Evolutionary conservation across 306 rosid species (phyloP).

Genomic region (Malus sylvestris): DNA sequence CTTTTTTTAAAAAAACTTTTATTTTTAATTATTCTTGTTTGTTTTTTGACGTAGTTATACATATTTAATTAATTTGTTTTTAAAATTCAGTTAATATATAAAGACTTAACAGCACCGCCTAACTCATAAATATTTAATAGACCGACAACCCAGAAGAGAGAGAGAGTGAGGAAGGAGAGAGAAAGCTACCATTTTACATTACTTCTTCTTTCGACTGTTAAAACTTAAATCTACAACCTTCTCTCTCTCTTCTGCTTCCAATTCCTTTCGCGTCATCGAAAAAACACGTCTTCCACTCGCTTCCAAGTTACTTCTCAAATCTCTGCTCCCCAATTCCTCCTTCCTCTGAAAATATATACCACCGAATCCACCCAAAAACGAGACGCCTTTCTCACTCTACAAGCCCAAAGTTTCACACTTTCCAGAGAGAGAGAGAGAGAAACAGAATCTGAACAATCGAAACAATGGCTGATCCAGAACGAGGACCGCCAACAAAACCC

Average conservation of each 20-base stretch:
- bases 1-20: too few relatives aligned
- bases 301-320: conserved; percentile 22
- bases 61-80: too few relatives aligned
- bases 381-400: not conserved
- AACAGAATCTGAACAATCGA: not conserved
- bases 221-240: not conserved
- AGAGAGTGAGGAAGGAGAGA: too few relatives aligned
- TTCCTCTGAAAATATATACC: not conserved
- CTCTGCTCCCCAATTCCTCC: not conserved
- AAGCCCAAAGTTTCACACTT: not conserved
- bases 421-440: not conserved
- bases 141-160: too few relatives aligned
- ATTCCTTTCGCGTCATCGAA: not conserved
- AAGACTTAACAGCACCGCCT: not conserved
- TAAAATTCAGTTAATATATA: too few relatives aligned
- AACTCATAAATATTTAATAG: not conserved
- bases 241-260: not conserved
- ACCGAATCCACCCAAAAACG: not conserved
- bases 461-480: conserved; percentile 40
- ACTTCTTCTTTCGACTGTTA: not conserved
- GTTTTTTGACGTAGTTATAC: too few relatives aligned
- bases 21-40: too few relatives aligned
- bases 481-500: conserved; percentile 33
- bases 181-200: too few relatives aligned
- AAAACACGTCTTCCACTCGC: conserved; percentile 11